These are phyloP conservation scores for Gaeumannomyces sp. DNA, from an alignment of 2,329 filamentous ascomycete species.

Conservation along the genomic window DNA sequence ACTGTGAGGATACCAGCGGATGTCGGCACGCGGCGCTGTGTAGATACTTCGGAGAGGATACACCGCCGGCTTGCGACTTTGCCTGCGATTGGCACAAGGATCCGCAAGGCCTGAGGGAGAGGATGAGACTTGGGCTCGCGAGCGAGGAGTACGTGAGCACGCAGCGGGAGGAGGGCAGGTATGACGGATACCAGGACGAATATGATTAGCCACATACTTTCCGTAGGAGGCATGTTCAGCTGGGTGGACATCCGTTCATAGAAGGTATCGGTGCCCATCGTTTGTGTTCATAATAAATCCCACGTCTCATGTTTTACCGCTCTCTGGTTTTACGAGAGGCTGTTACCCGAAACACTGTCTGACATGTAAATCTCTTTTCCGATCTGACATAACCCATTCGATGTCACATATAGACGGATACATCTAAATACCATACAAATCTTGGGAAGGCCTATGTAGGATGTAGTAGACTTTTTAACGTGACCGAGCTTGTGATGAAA, in stretches of 20 bases:
- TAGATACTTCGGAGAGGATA: constrained; percentile 67
- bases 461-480: too few relatives aligned
- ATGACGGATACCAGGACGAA: constrained; percentile 49
- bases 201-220: constrained; percentile 11
- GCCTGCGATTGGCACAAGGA: constrained; percentile 79
- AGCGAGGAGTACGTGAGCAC: constrained; percentile 59
- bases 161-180: constrained; percentile 52
- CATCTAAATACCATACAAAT: too few relatives aligned
- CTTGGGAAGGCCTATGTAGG: too few relatives aligned
- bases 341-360: too few relatives aligned
- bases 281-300: too few relatives aligned
- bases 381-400: too few relatives aligned
- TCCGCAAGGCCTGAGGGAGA: constrained; percentile 45
- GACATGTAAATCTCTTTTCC: too few relatives aligned
- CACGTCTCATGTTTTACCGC: too few relatives aligned
- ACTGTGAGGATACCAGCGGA: constrained; percentile 68
- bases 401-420: too few relatives aligned
- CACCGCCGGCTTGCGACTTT: constrained; percentile 56
- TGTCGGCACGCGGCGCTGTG: constrained; percentile 75
- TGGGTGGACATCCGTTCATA: not conserved
- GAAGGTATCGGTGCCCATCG: not conserved
- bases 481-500: too few relatives aligned
- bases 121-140: constrained; percentile 50
- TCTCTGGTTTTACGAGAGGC: too few relatives aligned
- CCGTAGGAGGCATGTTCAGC: not conserved